Base-by-base conservation (phyloP, 2,329 filamentous ascomycete species). In the Fusarium redolens region DNA sequence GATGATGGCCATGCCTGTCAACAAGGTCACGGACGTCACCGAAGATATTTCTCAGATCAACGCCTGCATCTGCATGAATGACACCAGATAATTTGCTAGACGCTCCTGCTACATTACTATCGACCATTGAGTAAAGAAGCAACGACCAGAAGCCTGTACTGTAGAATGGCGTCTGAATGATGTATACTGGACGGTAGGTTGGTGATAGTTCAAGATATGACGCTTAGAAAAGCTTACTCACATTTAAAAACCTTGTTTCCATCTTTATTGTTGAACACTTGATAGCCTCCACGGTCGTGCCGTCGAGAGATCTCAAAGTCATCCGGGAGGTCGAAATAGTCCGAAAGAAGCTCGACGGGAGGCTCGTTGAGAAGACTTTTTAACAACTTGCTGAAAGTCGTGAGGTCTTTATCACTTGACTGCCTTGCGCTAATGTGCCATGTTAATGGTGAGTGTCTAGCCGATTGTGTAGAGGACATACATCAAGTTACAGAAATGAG, bases 81-180 rank as follows among this genome's bases (percentile, higher is more conserved):
- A 45, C n/a, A 1, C 54, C 54, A 1, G 54, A 57, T 12, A 45
- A 4, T 5, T 35, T 57, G 4, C 0, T 28, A 0, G 13, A 18
- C 0, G 0, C 20, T 20, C 8, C 7, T 10, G 5, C 9, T 0
- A 4, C 3, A 11, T 5, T 11, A 0, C 8, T 43, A 3, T 57
- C 17, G 4, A 3, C 3, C 22, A 45, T 1, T 0, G 40, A 5
- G 17, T 57, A 37, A 2, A 57, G 54, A 11, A 57, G 15, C 2
- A 57, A 28, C 0, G 54, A 57, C 54, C 54, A 57, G 54, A 57
- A 57, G 1, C 31, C 54, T 8, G n/a, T 57, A 28, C 22, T n/a
- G 6, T 57, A 57, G 54, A 57, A 57, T 7, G 40, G 54, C 0
- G 54, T 57, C 2, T 57, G 54, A 0, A 57, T 45, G 8, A 57